These are phyloP conservation scores for Pistacia integerrima DNA, from an alignment of 345 rosid genomes.

Conservation along the genomic window DNA sequence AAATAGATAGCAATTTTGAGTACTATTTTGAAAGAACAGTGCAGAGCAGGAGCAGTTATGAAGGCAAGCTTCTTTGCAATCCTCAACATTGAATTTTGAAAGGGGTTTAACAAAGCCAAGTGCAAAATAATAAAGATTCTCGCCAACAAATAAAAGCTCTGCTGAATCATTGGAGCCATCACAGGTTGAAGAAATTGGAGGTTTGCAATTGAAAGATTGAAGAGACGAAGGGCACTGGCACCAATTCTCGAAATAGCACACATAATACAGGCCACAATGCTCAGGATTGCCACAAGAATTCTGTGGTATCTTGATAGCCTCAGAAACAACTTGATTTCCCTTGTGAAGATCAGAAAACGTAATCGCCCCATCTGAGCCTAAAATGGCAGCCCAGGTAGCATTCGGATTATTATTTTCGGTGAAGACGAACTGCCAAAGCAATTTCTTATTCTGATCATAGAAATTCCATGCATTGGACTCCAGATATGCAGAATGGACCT, in stretches of 20 bases:
- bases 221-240: slow-evolving; percentile 46
- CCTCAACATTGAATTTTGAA: slow-evolving; percentile 28
- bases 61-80: slow-evolving; percentile 53
- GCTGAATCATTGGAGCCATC: slow-evolving; percentile 15
- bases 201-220: slow-evolving; percentile 24
- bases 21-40: slow-evolving; percentile 46
- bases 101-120: slow-evolving; percentile 42
- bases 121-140: slow-evolving; percentile 56
- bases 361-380: slow-evolving; percentile 38
- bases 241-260: slow-evolving; percentile 33
- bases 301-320: slow-evolving; percentile 37
- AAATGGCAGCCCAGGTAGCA: slow-evolving; percentile 39
- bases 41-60: slow-evolving; percentile 53
- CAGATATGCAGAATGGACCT: slow-evolving; percentile 37
- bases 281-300: slow-evolving; percentile 41
- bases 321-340: slow-evolving; percentile 17
- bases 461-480: slow-evolving; percentile 46
- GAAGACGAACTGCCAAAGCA: slow-evolving; percentile 43
- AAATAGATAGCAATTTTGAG: slow-evolving; percentile 47
- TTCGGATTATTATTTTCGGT: slow-evolving; percentile 28
- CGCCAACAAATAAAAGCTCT: slow-evolving; percentile 36
- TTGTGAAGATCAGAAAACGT: slow-evolving; percentile 34
- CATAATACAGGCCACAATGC: slow-evolving; percentile 32
- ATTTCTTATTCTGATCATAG: slow-evolving; percentile 31
- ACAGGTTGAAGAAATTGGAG: slow-evolving; percentile 33